Evolutionary conservation across 169 alveolate genomes (phyloP), one percentile per base, ranked within the genome.

Genomic region (Cryptosporidium tyzzeri): DNA sequence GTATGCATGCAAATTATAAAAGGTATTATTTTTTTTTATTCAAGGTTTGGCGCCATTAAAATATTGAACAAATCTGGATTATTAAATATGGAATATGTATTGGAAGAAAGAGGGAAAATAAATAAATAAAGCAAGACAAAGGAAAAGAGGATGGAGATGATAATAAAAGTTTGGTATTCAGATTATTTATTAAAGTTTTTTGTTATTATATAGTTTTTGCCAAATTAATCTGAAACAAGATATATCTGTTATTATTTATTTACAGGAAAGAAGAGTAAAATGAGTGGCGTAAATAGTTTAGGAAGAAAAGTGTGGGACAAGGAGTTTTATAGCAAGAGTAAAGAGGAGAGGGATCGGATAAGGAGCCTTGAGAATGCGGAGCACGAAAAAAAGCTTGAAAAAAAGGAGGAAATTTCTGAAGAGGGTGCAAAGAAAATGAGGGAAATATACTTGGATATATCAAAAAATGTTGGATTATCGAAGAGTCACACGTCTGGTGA

Each of bases 231-330:
- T 48, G 55, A 48, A 48, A 48, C 3, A 48, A 48, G 21, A 12
- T 14, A 48, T 14, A 3, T 48, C 48, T 48, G n/a, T 0, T 70
- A 44, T 33, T 31, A 70, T 0, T 10, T 3, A 9, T 5, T 21
- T 70, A 5, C 44, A 2, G 45, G 44, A 23, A 70, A 4, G 9
- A 23, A 7, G 29, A 45, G 8, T 8, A 44, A 26, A 37, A 80
- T 61, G 80, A 45, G 75, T 62, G 51, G 44, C 14, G 71, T 65
- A 7, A 67, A 80, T 45, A 65, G 18, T 65, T 59, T 62, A 1
- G 89, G 89, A 16, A 80, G 89, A 29, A 80, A 45, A 18, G 68
- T 80, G 12, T 80, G 89, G 89, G 89, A 80, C 45, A 80, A 80
- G 45, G 75, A 80, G n/a, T 58, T 62, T 65, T 80, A 80, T 26